A percentile compares a stretch with the other conserved stretches of the same genome.
Conservation (phyloP, 176 grass and related monocot genomes). For the Hordeum marinum region DNA sequence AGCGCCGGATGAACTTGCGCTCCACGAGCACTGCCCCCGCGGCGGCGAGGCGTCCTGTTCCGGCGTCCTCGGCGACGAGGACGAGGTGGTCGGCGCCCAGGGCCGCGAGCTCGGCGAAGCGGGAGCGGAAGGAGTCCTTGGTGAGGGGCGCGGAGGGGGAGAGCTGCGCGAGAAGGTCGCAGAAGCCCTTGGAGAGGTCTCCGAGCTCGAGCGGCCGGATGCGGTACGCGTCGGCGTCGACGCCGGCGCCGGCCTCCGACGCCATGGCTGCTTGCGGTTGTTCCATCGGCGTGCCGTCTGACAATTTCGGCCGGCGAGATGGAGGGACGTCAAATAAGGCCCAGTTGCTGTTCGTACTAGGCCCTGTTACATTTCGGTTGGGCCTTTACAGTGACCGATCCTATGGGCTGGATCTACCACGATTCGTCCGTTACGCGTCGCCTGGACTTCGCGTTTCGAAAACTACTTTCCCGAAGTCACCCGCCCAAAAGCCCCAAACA, state of each 20-base stretch:
- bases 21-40: slow-evolving; percentile 62
- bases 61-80: slow-evolving; percentile 49
- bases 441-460: slow-evolving; percentile 25
- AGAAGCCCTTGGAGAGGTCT: slow-evolving; percentile 54
- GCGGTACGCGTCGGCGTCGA: slow-evolving; percentile 11
- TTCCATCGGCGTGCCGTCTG: slow-evolving; percentile 4
- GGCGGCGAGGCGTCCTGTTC: slow-evolving; percentile 32
- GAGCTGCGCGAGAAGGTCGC: slow-evolving; percentile 57
- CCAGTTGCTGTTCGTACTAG: not conserved
- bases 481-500: slow-evolving; percentile 25
- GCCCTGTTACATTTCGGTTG: not conserved
- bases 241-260: not conserved
- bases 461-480: not conserved
- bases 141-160: slow-evolving; percentile 40
- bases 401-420: not conserved
- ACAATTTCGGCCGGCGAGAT: not conserved
- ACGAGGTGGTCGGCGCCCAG: slow-evolving; percentile 73
- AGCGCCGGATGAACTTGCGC: slow-evolving; percentile 72
- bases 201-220: slow-evolving; percentile 52
- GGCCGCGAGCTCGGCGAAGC: slow-evolving; percentile 56
- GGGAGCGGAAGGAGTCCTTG: slow-evolving; percentile 36
- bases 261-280: not conserved
- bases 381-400: not conserved
- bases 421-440: not conserved
- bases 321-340: not conserved